Evolutionary conservation across 2,329 filamentous ascomycete genomes (phyloP), one percentile per base, ranked within the genome.

Genomic region (Claviceps sorghi): DNA sequence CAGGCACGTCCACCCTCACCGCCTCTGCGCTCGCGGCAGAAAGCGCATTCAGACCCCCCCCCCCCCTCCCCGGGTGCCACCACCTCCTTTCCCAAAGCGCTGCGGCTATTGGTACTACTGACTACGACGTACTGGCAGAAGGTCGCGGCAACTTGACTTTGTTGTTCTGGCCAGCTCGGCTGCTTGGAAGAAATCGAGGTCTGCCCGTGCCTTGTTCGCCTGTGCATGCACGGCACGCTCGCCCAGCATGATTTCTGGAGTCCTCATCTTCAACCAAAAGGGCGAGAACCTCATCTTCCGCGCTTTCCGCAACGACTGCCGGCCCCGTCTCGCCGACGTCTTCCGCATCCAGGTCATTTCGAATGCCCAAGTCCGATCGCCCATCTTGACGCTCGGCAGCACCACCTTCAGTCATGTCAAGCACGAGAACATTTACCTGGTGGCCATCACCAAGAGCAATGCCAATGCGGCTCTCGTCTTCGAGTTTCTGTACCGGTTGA

Each of bases 321-420:
- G 94, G 53, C 93, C 93, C 52, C 88, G 93, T 51, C 86, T 98
- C 58, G 93, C 93, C 72, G 93, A 98, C 67, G 91, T 98, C 73
- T 98, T 67, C 72, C 90, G 93, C 70, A 98, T 98, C 69, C 93
- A 98, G 67, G 91, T 98, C 72, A 97, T 98, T 68, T 95, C 89
- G 62, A 98, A 98, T 68, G 84, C 93, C 51, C 89, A 96, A 69
- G 93, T 98, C 55, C 88, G 94, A 60, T 97, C 93, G 59, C 93
- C 93, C 54, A 97, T 98, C 70, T 77, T 98, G 62, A 98, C 93
- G 4, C 82, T 98, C 53, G 93, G 94, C 58, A 95, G 88, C 67
- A 98, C 93, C 53, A 98, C 94, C 47, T 98, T 98, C 71, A 95
- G 89, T 75, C 93, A 98, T 82, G 91, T 98, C 71, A 96, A 95